These are phyloP conservation scores for Globisporangium nodosum DNA, from an alignment of 352 stramenopile species.

Conservation along the genomic window DNA sequence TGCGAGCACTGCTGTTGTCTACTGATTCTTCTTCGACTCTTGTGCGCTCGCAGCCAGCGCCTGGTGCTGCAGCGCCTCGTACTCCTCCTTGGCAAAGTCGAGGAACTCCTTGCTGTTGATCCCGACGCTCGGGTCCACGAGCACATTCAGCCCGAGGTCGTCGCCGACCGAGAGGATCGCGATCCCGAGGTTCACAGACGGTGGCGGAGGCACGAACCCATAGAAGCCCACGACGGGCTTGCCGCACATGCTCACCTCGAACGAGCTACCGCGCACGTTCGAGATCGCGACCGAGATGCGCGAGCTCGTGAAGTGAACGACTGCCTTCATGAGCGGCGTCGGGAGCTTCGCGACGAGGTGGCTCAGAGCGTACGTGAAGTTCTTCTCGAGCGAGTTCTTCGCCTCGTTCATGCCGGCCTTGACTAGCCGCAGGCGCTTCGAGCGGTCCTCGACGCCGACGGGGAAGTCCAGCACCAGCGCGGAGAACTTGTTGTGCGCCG, in stretches of 20 bases:
- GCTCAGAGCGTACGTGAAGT: conserved; percentile 62
- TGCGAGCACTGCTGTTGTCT: not conserved
- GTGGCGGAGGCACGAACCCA: conserved; percentile 73
- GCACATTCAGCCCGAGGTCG: conserved; percentile 64
- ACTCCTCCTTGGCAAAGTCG: conserved; percentile 58
- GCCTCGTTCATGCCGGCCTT: conserved; percentile 58
- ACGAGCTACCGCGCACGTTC: conserved; percentile 58
- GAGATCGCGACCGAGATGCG: conserved; percentile 59
- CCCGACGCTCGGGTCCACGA: conserved; percentile 66
- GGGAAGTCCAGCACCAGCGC: conserved; percentile 72
- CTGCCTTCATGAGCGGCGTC: conserved; percentile 34
- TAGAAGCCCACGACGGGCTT: conserved; percentile 53
- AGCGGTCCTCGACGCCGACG: conserved; percentile 38
- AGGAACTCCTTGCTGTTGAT: conserved; percentile 62
- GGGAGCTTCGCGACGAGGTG: conserved; percentile 56
- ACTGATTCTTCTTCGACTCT: conserved; percentile 15
- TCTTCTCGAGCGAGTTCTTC: conserved; percentile 77
- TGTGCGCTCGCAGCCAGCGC: not conserved
- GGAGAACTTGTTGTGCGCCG: conserved; percentile 75
- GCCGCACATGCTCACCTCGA: conserved; percentile 50
- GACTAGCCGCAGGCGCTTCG: conserved; percentile 45
- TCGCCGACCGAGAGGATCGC: conserved; percentile 69
- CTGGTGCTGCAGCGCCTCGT: conserved; percentile 42
- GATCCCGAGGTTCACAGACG: conserved; percentile 72
- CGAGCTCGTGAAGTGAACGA: conserved; percentile 51